Conservation (phyloP, 306 rosid genomes). For the Alnus rubra region DNA sequence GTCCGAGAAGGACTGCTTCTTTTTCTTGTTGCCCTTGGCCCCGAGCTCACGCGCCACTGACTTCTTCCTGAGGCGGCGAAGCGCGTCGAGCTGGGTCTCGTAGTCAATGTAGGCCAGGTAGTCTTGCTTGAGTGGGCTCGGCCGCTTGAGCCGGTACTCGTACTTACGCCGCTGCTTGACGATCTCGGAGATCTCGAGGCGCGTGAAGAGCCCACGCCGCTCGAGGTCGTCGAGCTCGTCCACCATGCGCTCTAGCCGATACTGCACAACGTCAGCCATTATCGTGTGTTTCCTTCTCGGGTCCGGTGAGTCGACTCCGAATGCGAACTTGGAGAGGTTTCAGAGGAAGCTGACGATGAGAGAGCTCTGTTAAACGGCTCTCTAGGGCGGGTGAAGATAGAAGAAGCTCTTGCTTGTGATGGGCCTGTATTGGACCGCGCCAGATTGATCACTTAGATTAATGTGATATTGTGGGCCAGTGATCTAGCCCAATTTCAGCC, state of each 20-base stretch:
- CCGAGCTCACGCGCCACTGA: slow-evolving; percentile 34
- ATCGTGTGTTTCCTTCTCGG: background rate
- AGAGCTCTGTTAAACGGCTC: background rate
- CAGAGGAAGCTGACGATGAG: background rate
- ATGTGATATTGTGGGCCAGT: too few species aligned
- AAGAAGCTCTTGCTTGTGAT: background rate
- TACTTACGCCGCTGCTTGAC: slow-evolving; percentile 62
- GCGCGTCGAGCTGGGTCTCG: slow-evolving; percentile 53
- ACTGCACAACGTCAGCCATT: slow-evolving; percentile 69
- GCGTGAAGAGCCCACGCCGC: slow-evolving; percentile 46
- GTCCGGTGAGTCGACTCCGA: background rate
- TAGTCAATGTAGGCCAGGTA: slow-evolving; percentile 50
- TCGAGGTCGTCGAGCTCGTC: slow-evolving; percentile 61
- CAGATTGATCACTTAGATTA: too few species aligned
- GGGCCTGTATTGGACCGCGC: background rate
- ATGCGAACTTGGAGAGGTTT: background rate
- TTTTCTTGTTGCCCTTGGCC: slow-evolving; percentile 39
- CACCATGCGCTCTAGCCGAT: slow-evolving; percentile 60
- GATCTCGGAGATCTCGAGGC: slow-evolving; percentile 52
- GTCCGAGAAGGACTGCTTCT: slow-evolving; percentile 47
- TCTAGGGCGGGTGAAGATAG: slow-evolving; percentile 4
- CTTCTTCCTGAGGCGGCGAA: slow-evolving; percentile 49
- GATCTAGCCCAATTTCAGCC: background rate
- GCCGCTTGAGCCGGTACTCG: slow-evolving; percentile 62
- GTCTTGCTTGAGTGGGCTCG: slow-evolving; percentile 61